A percentile compares a stretch with the other conserved stretches of the same genome.
Conservation (phyloP, 176 grass and related monocot species). For the Cymbopogon citratus region DNA sequence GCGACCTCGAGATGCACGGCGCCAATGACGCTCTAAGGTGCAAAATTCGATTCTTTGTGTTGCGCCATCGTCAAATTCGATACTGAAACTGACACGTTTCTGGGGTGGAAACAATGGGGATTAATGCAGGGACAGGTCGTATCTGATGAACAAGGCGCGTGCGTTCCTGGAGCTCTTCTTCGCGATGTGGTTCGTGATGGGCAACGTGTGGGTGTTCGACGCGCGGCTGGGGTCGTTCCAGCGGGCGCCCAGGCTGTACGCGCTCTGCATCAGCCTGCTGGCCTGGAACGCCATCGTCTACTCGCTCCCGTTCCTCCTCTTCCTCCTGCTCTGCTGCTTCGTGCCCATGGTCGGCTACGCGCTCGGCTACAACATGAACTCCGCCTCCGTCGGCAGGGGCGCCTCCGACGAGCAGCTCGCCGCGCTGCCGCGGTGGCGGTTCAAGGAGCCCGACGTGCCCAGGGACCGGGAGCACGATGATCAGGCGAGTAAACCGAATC, state of each 20-base stretch:
- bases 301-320: constrained; percentile 94
- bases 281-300: constrained; percentile 86
- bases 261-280: constrained; percentile 73
- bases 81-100: too few relatives aligned
- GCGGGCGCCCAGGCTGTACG: constrained; percentile 67
- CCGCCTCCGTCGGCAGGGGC: constrained; percentile 56
- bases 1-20: constrained; percentile 59
- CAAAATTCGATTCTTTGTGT: not conserved
- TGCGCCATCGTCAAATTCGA: too few relatives aligned
- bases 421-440: constrained; percentile 65
- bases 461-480: constrained; percentile 33
- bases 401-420: constrained; percentile 88
- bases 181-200: constrained; percentile 99
- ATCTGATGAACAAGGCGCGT: constrained; percentile 81
- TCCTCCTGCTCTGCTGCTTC: constrained; percentile 91
- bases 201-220: constrained; percentile 98
- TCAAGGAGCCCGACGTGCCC: constrained; percentile 49
- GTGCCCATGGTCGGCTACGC: constrained; percentile 69
- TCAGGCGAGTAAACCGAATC: constrained; percentile 33
- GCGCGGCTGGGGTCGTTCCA: constrained; percentile 65
- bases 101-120: too few relatives aligned
- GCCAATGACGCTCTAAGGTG: constrained; percentile 47
- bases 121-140: constrained; percentile 17
- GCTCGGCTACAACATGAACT: constrained; percentile 92
- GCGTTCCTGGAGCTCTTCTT: constrained; percentile 93